Evolutionary conservation across 768 basidiomycete species (phyloP), one percentile per base, ranked within the genome.

Genomic region (Podaxis sp.): DNA sequence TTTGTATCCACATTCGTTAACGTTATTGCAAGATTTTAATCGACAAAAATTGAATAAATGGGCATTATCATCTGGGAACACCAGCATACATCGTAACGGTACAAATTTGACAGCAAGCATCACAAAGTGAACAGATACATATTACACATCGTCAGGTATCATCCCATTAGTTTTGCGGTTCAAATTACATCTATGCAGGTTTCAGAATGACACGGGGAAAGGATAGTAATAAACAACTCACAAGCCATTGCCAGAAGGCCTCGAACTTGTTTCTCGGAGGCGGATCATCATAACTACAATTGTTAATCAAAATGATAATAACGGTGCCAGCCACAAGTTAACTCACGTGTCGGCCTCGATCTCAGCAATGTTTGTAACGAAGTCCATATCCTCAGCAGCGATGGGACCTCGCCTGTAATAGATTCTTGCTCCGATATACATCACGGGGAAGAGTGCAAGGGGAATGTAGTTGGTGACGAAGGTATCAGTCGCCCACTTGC

Each of bases 401-500:
- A 87, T 76, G 27, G 78, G 66, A 19, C 77, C 77, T 47, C 76
- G 75, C 68, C 79, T 82, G 61, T 79, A 83, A 71, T 78, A 81
- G 43, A 89, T 64, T 68, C 84, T 85, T 63, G 87, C 83, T 17
- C 74, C 80, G 40, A 80, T 7, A 73, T 91, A 96, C 40, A 96
- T 70, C 55, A 94, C 57, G 19, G 93, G 92, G 85, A 94, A 93
- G 36, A 88, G 57, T n/a, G 70, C 65, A 4, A 86, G 71, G 22
- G 89, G 91, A 49, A 94, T 71, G 73, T 96, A 97, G 72, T 85
- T 93, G 24, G 93, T 94, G 58, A 96, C 80, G 67, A 96, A 96
- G n/a, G 73, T 80, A 33, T 83, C 86, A 3, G 78, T 79, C 27
- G 71, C 70, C 92, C 78, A 79, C 19, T 66, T 64, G 12, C 71